A percentile compares a stretch with the other conserved stretches of the same genome.
phyloP scores from a whole-genome alignment of 352 stramenopile genomes.

The Globisporangium splendens region DNA sequence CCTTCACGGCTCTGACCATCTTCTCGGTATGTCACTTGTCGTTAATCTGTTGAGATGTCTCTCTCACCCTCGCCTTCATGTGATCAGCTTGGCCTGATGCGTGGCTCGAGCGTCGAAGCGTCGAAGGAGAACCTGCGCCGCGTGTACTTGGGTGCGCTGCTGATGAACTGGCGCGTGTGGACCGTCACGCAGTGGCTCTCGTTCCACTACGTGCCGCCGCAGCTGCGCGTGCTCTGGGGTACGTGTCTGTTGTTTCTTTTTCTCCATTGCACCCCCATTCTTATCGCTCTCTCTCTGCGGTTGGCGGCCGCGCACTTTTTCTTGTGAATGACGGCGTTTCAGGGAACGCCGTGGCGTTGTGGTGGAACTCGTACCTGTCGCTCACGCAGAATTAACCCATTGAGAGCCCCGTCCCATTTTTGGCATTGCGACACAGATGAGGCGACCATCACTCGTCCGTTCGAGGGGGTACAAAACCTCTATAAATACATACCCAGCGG shows the following conservation, averaged over 20 bases:
- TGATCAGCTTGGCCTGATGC: constrained; percentile 53
- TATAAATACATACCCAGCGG: constrained; percentile 3
- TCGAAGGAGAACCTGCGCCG: constrained; percentile 38
- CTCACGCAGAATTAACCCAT: constrained; percentile 41
- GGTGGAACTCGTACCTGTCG: constrained; percentile 80
- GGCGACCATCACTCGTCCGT: constrained; percentile 5
- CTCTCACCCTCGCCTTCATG: constrained; percentile 4
- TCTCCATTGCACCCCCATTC: too few species aligned
- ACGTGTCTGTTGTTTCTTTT: constrained; percentile 18
- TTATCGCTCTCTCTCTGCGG: too few species aligned
- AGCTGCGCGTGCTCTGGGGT: constrained; percentile 75
- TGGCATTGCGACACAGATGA: neutral
- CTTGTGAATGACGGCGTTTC: constrained; percentile 9
- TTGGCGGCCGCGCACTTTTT: neutral
- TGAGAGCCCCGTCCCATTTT: neutral
- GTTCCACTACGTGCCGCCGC: constrained; percentile 71
- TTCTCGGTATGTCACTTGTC: constrained; percentile 38
- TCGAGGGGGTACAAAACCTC: neutral
- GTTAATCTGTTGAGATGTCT: too few species aligned
- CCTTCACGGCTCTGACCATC: constrained; percentile 64
- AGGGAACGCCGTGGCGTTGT: constrained; percentile 70
- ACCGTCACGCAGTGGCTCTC: constrained; percentile 69
- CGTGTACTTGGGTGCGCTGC: constrained; percentile 47
- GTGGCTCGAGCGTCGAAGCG: constrained; percentile 40
- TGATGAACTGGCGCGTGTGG: constrained; percentile 75